Conservation (phyloP, 495 filamentous ascomycete species). For the Podospora pseudopauciseta region DNA sequence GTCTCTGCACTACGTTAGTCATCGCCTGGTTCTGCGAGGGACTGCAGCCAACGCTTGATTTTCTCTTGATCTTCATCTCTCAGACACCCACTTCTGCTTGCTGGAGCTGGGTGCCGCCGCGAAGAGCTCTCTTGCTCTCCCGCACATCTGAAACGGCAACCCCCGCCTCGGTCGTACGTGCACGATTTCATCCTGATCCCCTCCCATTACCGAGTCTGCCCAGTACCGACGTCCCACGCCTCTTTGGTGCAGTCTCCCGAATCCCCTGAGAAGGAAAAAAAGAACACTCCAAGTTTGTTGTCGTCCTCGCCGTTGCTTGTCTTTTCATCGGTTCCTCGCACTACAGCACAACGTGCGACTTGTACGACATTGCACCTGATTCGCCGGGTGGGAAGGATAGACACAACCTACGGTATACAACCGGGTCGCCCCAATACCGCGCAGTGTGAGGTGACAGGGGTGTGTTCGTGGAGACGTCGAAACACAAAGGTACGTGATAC, state of each 20-base stretch:
- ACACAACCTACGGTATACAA: neutral
- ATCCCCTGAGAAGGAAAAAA: neutral
- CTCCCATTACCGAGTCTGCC: constrained; percentile 13
- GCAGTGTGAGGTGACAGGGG: constrained; percentile 12
- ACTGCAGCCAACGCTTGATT: constrained; percentile 35
- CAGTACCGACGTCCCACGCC: constrained; percentile 14
- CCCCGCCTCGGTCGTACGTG: constrained; percentile 25
- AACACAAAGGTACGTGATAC: constrained; percentile 42
- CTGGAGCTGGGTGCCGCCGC: constrained; percentile 11
- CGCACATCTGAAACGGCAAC: constrained; percentile 36
- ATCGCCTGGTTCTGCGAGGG: constrained; percentile 19
- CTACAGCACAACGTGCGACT: neutral
- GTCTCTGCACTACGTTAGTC: constrained; percentile 11
- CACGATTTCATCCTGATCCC: constrained; percentile 19
- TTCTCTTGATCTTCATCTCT: constrained; percentile 40
- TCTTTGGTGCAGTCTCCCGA: constrained; percentile 10
- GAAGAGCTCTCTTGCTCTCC: constrained; percentile 21
- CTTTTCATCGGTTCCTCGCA: constrained; percentile 8
- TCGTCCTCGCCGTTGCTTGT: constrained; percentile 10
- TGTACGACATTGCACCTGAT: constrained; percentile 12
- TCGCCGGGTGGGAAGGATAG: constrained; percentile 6
- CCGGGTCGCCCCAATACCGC: constrained; percentile 2
- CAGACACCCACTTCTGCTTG: constrained; percentile 27
- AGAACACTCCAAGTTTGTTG: constrained; percentile 6
- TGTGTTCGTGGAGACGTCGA: constrained; percentile 28